Conservation (phyloP, 345 rosid genomes). For the Geranium rotundifolium region DNA sequence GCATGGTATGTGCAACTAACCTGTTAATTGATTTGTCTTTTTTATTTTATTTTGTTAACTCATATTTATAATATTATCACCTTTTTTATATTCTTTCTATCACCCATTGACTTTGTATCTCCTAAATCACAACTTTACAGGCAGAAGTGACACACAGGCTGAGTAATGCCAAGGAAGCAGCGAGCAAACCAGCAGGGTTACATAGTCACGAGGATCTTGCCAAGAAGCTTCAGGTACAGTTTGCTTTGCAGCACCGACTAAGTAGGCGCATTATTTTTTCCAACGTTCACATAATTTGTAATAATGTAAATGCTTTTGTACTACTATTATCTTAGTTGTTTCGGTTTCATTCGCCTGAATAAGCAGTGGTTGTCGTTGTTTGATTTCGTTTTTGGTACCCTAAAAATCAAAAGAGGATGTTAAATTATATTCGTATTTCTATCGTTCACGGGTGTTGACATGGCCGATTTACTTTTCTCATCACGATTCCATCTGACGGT, state of each 20-base stretch:
- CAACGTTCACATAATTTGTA: no score
- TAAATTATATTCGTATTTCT: no score
- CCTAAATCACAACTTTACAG: conserved; percentile 18
- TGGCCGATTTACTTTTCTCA: neutral
- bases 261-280: no score
- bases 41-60: neutral
- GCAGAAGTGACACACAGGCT: conserved; percentile 95
- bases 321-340: no score
- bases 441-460: neutral
- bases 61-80: neutral
- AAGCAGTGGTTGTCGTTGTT: no score
- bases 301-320: no score
- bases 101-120: no score
- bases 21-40: conserved; percentile 2
- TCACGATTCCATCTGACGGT: conserved; percentile 6
- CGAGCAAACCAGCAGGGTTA: conserved; percentile 48
- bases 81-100: neutral
- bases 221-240: conserved; percentile 76
- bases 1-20: conserved; percentile 46
- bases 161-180: conserved; percentile 73
- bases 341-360: neutral
- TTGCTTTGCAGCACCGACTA: neutral
- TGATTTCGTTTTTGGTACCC: no score
- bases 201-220: conserved; percentile 96
- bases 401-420: no score